Base-by-base conservation (phyloP, 2,329 filamentous ascomycete genomes). In the Arachnopeziza araneosa region DNA sequence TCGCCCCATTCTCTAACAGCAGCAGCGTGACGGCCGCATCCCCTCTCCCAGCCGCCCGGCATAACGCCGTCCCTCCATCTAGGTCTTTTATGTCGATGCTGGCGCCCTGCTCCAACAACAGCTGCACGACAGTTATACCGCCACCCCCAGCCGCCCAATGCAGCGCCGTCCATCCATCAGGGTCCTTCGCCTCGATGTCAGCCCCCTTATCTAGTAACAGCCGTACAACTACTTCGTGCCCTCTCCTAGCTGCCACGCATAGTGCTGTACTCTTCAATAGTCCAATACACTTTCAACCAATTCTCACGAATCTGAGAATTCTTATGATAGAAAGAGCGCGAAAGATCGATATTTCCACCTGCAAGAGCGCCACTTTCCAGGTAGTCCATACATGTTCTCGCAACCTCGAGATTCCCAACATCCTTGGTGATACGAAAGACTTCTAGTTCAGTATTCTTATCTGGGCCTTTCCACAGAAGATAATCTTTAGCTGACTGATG, bases 1-100 rank as follows among this genome's bases (percentile, higher is more conserved):
- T 48, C 24, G 62, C 57, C 9, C 62, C 60, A 24, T 57, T 62
- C 19, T 64, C 54, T 4, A 67, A 21, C n/a, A 69, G 59, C 26
- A 59, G 24, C 52, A 22, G 22, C 24, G 57, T 56, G 5, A 61
- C 32, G 6, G 49, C 48, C 21, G 60, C 36, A 44, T 63, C 55
- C 17, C 59, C 61, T 3, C 30, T 52, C 17, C n/a, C 26, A 50
- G 52, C 52, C 49, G 60, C 60, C 21, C 10, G 32, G 14, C 6
- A 5, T 12, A 63, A 54, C 17, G 60, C 22, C n/a, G 60, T 60
- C 44, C 54, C 26, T 50, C 58, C 54, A 26, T 30, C 12, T 8
- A 5, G 23, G 24, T 55, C 57, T 24, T 48, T 55, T 50, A 24
- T 49, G 32, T 56, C 60, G 30, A 59, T 23, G n/a, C n/a, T n/a